Evolutionary conservation across 208 protist species (phyloP), one percentile per base, ranked within the genome.

Genomic region (Crithidia mellificae): DNA sequence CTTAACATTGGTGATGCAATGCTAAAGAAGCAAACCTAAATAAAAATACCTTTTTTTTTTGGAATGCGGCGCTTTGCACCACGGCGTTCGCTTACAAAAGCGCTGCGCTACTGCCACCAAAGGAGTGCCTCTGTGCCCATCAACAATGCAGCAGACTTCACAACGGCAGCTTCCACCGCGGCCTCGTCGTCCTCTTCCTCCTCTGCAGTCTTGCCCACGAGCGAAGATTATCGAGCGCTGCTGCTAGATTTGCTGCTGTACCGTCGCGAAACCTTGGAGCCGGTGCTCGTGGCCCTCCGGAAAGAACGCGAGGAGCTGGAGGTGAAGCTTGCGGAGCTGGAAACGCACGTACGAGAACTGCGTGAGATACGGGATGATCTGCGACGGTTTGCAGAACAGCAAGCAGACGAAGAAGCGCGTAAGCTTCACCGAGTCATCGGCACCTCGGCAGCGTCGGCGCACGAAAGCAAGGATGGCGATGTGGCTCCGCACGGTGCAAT

Each of bases 241-340:
- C 57, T 93, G 32, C 68, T 81, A 0, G 83, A 96, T 54, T 65
- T 96, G 8, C 57, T 93, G 20, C 77, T 96, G 8, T 93, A 92
- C 71, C 81, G 91, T 1, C 63, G 65, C 14, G 87, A 93, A 32
- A 85, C 88, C n/a, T 24, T 96, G 14, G 39, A 57, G 19, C 78
- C 88, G 6, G 73, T 96, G 17, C 62, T 96, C 6, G 56, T 25
- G 15, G 86, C 84, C 8, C 73, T 96, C 6, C 46, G 46, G 25
- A 68, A 77, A 14, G 91, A 96, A 68, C 74, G 91, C 25, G 50
- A 47, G 14, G 50, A 72, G 19, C 68, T 93, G 43, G 79, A 90
- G 34, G 43, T 38, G 34, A 72, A 78, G 20, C 59, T 88, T 43
- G 47, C 61, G 27, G 58, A 68, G 34, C 71, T 96, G n/a, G 88